Conservation (phyloP, 2,329 filamentous ascomycete genomes). For the Pseudocercospora cruenta region DNA sequence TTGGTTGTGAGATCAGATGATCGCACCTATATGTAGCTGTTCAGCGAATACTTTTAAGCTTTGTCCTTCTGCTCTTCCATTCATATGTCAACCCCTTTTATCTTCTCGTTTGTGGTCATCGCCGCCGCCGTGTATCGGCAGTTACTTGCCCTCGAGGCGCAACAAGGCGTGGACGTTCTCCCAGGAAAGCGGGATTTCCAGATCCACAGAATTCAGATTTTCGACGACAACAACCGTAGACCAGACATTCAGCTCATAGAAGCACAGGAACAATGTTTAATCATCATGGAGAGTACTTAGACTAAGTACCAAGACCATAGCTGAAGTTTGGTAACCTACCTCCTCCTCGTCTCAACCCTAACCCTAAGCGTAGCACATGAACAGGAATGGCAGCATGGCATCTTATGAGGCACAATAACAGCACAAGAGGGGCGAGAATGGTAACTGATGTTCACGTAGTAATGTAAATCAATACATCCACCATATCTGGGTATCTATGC, state of each 20-base stretch:
- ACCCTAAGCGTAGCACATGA: background rate
- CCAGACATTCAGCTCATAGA: background rate
- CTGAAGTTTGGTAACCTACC: background rate
- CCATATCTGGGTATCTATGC: background rate
- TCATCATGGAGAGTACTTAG: too few species aligned
- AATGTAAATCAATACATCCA: background rate
- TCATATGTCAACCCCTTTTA: background rate
- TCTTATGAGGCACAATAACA: too few species aligned
- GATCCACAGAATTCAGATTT: background rate
- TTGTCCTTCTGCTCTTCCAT: background rate
- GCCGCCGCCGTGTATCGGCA: background rate
- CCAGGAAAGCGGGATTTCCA: background rate
- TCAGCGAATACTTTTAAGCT: background rate
- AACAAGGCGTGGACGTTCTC: background rate
- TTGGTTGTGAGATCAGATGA: too few species aligned
- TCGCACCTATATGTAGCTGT: background rate
- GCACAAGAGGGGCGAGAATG: background rate
- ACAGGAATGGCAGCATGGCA: too few species aligned
- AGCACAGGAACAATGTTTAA: too few species aligned
- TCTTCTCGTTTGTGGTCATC: background rate
- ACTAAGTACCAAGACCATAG: background rate
- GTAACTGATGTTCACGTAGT: background rate
- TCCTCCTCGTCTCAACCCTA: background rate
- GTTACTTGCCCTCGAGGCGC: background rate
- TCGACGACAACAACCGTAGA: background rate